Evolutionary conservation across 1,284 basidiomycete genomes (phyloP).

Genomic region (Spongispora temasekensis): DNA sequence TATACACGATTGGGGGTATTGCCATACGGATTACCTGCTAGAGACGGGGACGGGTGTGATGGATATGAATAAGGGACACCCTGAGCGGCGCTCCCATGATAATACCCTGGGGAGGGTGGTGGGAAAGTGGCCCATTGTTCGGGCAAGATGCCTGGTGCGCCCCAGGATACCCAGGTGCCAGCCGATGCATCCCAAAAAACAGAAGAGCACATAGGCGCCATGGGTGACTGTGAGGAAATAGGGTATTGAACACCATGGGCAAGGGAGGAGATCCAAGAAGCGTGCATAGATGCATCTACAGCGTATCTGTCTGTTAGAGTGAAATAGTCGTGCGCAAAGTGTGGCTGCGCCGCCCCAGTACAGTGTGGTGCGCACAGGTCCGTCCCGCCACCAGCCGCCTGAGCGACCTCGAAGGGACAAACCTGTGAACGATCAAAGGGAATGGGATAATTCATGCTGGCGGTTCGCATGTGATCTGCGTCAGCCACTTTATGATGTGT

Average conservation of each 20-base stretch:
- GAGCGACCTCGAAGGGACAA: slow-evolving; percentile 22
- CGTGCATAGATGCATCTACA: slow-evolving; percentile 24
- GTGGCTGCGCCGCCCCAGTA: slow-evolving; percentile 27
- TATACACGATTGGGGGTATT: slow-evolving; percentile 21
- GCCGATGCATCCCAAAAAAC: slow-evolving; percentile 34
- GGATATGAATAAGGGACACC: slow-evolving; percentile 31
- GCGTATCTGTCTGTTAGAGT: slow-evolving; percentile 24
- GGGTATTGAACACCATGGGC: slow-evolving; percentile 34
- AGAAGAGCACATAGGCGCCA: slow-evolving; percentile 30
- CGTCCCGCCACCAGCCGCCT: slow-evolving; percentile 25
- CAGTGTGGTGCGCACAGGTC: slow-evolving; percentile 31
- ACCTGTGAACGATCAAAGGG: slow-evolving; percentile 27
- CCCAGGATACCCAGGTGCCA: slow-evolving; percentile 34
- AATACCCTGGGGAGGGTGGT: slow-evolving; percentile 30
- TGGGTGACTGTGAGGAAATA: slow-evolving; percentile 29
- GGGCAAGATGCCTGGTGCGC: slow-evolving; percentile 25
- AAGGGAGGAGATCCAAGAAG: slow-evolving; percentile 33
- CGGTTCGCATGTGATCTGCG: slow-evolving; percentile 20
- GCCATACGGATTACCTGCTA: slow-evolving; percentile 24
- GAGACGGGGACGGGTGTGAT: slow-evolving; percentile 26
- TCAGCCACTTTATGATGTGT: slow-evolving; percentile 29
- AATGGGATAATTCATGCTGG: slow-evolving; percentile 22
- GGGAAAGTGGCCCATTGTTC: slow-evolving; percentile 35
- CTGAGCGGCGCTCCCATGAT: slow-evolving; percentile 27
- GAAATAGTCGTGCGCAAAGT: slow-evolving; percentile 30